phyloP scores from a whole-genome alignment of 2,329 filamentous ascomycete genomes.

The Xylariaceae sp. region DNA sequence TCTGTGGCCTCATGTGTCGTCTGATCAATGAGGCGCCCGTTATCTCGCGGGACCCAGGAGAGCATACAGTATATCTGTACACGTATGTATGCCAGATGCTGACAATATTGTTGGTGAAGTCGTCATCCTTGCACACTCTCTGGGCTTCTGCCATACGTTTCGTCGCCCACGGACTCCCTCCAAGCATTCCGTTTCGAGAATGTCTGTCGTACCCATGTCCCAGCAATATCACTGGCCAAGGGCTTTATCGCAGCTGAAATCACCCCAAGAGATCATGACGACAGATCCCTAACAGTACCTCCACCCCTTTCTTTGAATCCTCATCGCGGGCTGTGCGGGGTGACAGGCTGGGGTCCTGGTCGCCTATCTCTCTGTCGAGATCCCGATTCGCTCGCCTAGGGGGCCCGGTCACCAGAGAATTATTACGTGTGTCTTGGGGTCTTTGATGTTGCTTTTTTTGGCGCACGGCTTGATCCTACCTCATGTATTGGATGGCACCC shows the following conservation, averaged over 20 bases:
- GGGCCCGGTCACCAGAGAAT: slow-evolving; percentile 7
- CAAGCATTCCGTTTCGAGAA: too few species aligned
- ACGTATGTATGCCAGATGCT: too few species aligned
- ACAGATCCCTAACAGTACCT: slow-evolving; percentile 15
- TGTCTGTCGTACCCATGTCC: too few species aligned
- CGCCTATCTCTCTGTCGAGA: slow-evolving; percentile 7
- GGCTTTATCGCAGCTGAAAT: too few species aligned
- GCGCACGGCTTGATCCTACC: not conserved
- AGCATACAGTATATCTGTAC: too few species aligned
- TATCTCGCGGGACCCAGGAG: too few species aligned
- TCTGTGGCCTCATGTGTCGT: slow-evolving; percentile 15
- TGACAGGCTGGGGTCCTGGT: slow-evolving; percentile 16
- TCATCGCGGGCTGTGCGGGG: slow-evolving; percentile 11
- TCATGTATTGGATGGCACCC: not conserved
- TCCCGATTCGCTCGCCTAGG: slow-evolving; percentile 17
- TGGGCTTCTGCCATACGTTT: too few species aligned
- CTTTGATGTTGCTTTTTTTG: slow-evolving; percentile 14
- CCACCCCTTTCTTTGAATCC: slow-evolving; percentile 15
- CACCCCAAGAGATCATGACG: too few species aligned
- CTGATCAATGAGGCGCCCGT: slow-evolving; percentile 6
- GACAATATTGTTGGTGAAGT: too few species aligned
- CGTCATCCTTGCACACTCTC: too few species aligned
- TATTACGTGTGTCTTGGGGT: slow-evolving; percentile 6
- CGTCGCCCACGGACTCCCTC: too few species aligned
- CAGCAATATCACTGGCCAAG: too few species aligned